phyloP scores from a whole-genome alignment of 1,284 basidiomycete genomes.

The Ganoderma multipileum region DNA sequence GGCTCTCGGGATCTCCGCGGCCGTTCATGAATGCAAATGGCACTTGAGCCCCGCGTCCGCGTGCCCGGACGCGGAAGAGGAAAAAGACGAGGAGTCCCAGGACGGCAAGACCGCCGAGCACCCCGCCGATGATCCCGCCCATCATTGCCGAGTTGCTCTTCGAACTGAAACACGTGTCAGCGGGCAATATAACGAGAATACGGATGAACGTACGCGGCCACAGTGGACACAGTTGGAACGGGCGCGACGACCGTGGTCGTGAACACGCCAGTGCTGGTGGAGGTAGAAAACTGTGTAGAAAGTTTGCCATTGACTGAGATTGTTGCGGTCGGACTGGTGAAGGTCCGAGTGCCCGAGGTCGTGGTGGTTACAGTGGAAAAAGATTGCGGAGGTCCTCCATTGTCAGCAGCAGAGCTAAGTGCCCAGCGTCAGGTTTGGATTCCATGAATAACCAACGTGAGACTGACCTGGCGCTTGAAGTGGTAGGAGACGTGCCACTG shows the following conservation, averaged over 20 bases:
- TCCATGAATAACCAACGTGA: not conserved
- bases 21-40: not conserved
- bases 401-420: not conserved
- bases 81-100: slow-evolving; percentile 27
- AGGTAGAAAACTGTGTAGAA: slow-evolving; percentile 16
- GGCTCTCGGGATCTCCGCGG: not conserved
- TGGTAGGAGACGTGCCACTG: not conserved
- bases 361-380: slow-evolving; percentile 13
- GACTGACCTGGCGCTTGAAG: slow-evolving; percentile 2
- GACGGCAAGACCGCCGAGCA: slow-evolving; percentile 25
- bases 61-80: slow-evolving; percentile 29
- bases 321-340: slow-evolving; percentile 14
- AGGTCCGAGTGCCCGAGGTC: slow-evolving; percentile 6
- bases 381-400: not conserved
- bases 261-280: slow-evolving; percentile 19
- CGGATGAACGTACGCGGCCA: slow-evolving; percentile 7
- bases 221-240: not conserved
- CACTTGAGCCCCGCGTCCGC: slow-evolving; percentile 19
- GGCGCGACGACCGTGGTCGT: slow-evolving; percentile 19
- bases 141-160: slow-evolving; percentile 13
- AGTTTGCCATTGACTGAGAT: slow-evolving; percentile 11
- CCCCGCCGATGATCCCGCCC: slow-evolving; percentile 30
- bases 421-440: not conserved
- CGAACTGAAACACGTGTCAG: not conserved
- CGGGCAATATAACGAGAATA: too few species aligned